Evolutionary conservation across 2,329 filamentous ascomycete species (phyloP).

Genomic region (Colletotrichum tropicicola): DNA sequence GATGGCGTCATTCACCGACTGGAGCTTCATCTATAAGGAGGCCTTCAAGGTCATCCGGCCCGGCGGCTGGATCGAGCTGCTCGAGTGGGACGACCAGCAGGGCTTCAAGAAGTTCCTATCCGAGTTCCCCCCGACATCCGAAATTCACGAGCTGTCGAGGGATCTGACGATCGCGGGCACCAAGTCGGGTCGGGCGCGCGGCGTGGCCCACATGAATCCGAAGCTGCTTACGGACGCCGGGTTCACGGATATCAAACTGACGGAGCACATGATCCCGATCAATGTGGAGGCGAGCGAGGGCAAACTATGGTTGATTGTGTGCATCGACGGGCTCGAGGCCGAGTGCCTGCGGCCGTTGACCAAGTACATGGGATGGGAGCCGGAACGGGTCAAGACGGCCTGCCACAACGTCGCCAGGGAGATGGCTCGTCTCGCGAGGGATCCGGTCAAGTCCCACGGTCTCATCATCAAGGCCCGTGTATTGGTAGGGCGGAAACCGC

Average conservation of each 20-base stretch:
- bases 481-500: conserved; percentile 60
- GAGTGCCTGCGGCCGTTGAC: conserved; percentile 59
- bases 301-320: conserved; percentile 62
- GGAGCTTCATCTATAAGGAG: conserved; percentile 62
- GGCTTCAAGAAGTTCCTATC: conserved; percentile 45
- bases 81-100: conserved; percentile 59
- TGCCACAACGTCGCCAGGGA: conserved; percentile 59
- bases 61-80: conserved; percentile 65
- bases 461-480: conserved; percentile 59
- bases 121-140: conserved; percentile 53
- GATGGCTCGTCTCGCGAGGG: conserved; percentile 57
- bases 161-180: conserved; percentile 55
- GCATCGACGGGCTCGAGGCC: conserved; percentile 61
- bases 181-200: conserved; percentile 54
- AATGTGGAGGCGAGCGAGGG: conserved; percentile 55
- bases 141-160: conserved; percentile 50
- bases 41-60: conserved; percentile 62
- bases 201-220: conserved; percentile 55
- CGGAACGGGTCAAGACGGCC: conserved; percentile 54
- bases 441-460: conserved; percentile 50
- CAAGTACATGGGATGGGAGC: conserved; percentile 60
- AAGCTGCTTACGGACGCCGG: conserved; percentile 55
- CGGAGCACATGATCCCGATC: conserved; percentile 58
- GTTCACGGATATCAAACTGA: conserved; percentile 59
- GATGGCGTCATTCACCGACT: conserved; percentile 65